Evolutionary conservation across 139 green algal genomes (phyloP).

Genomic region (Chlorella sp.): DNA sequence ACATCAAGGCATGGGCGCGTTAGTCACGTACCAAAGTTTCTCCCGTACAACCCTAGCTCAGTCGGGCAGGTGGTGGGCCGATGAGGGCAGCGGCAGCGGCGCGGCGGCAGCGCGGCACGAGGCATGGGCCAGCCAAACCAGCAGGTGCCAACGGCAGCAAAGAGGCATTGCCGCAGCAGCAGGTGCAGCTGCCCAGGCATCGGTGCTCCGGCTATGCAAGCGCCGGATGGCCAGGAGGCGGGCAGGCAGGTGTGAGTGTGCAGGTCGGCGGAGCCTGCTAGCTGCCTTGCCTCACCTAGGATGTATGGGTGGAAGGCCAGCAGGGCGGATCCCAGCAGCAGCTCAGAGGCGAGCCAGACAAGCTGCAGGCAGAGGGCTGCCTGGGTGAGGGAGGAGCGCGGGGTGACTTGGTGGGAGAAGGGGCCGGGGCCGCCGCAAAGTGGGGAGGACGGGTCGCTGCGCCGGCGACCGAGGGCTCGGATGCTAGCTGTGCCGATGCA

Average conservation of each 20-base stretch:
- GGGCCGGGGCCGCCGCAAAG: background rate
- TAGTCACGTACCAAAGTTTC: too few species aligned
- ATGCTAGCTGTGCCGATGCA: background rate
- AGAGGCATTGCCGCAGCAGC: background rate
- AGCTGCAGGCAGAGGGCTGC: constrained; percentile 37
- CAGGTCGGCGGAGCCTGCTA: background rate
- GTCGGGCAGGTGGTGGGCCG: background rate
- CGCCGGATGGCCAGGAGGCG: background rate
- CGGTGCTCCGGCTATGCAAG: background rate
- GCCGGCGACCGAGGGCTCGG: background rate
- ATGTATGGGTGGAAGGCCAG: background rate
- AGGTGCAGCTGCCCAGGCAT: background rate
- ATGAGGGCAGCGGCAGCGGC: background rate
- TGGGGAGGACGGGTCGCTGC: background rate
- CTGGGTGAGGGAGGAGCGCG: background rate
- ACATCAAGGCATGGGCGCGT: too few species aligned
- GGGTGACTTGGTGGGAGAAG: background rate
- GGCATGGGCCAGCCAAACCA: background rate
- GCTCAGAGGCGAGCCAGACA: constrained; percentile 26
- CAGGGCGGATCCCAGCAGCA: constrained; percentile 24
- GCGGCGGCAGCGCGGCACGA: background rate
- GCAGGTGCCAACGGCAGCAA: background rate
- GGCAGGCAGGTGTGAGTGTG: background rate
- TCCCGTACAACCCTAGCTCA: too few species aligned
- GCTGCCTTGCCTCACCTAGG: background rate